Percentiles rank a stretch among this genome's conserved stretches.
phyloP scores from a whole-genome alignment of 768 basidiomycete genomes.

The Naganishia onofrii region DNA sequence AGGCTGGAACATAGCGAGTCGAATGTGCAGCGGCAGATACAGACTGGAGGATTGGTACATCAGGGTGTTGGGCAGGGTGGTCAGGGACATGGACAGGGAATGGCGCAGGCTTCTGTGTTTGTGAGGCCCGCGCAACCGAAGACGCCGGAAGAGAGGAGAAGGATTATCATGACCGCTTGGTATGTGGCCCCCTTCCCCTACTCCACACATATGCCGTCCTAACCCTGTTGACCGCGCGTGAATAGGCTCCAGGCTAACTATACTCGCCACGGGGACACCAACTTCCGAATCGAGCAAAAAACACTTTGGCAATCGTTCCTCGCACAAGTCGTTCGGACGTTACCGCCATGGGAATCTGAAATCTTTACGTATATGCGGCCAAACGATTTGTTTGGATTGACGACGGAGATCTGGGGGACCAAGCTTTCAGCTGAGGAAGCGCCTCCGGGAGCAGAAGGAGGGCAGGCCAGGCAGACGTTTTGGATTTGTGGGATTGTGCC shows the following conservation, averaged over 20 bases:
- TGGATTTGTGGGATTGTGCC: constrained; percentile 22
- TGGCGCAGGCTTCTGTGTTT: not conserved
- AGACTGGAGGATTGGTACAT: not conserved
- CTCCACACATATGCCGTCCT: not conserved
- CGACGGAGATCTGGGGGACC: constrained; percentile 19
- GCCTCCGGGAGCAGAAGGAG: not conserved
- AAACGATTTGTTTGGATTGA: constrained; percentile 9
- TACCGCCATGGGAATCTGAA: constrained; percentile 18
- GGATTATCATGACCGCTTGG: constrained; percentile 11
- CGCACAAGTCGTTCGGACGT: not conserved
- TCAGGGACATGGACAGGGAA: no score
- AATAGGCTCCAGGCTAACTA: constrained; percentile 17
- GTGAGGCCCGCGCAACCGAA: not conserved
- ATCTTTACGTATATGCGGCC: constrained; percentile 23
- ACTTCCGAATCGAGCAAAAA: constrained; percentile 22
- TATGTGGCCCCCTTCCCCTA: not conserved
- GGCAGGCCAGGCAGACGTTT: not conserved
- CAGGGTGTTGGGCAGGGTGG: constrained; percentile 2
- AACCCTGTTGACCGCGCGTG: not conserved
- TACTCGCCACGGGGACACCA: constrained; percentile 4
- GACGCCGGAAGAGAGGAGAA: constrained; percentile 15
- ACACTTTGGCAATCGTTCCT: constrained; percentile 6
- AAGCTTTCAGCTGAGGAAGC: not conserved
- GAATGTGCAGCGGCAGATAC: not conserved
- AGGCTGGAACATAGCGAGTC: not conserved